These are phyloP conservation scores for Solanum gracilifrons DNA, from an alignment of 257 asterid species.

Conservation along the genomic window DNA sequence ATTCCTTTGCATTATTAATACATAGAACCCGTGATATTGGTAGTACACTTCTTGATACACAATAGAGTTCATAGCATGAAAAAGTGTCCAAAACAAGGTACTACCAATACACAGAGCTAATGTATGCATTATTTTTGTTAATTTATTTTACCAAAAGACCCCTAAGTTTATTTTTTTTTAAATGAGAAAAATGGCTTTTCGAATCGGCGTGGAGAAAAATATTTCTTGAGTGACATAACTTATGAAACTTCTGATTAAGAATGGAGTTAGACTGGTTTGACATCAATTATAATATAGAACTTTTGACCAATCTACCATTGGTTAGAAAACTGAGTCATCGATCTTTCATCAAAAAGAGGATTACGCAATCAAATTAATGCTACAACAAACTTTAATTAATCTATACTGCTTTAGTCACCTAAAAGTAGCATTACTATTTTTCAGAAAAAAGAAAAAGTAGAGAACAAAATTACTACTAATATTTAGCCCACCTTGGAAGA, in stretches of 20 bases:
- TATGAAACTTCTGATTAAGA: fast-evolving
- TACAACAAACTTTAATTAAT: not conserved
- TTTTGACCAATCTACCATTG: not conserved
- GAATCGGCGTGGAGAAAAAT: fast-evolving
- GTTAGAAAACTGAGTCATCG: not conserved
- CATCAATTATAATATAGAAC: not conserved
- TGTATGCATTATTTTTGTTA: no score
- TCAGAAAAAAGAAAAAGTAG: not conserved
- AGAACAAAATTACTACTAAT: not conserved
- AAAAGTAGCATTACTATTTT: not conserved
- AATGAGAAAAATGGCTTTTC: not conserved
- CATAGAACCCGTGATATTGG: fast-evolving
- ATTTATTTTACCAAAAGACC: no score
- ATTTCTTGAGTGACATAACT: fast-evolving
- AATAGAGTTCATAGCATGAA: no score
- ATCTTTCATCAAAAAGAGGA: not conserved
- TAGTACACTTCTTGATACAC: no score
- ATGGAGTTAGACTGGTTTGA: no score
- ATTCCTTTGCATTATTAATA: fast-evolving
- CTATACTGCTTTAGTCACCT: slow-evolving; percentile 4
- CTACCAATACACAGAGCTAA: no score
- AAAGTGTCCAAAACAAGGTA: no score
- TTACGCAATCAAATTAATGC: slow-evolving; percentile 7
- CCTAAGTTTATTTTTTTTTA: not conserved
- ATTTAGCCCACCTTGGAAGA: not conserved